Percentiles rank a stretch among this genome's conserved stretches.
Evolutionary conservation across 805 yeast species (phyloP).

Genomic region (Nakazawaea ishiwadae): DNA sequence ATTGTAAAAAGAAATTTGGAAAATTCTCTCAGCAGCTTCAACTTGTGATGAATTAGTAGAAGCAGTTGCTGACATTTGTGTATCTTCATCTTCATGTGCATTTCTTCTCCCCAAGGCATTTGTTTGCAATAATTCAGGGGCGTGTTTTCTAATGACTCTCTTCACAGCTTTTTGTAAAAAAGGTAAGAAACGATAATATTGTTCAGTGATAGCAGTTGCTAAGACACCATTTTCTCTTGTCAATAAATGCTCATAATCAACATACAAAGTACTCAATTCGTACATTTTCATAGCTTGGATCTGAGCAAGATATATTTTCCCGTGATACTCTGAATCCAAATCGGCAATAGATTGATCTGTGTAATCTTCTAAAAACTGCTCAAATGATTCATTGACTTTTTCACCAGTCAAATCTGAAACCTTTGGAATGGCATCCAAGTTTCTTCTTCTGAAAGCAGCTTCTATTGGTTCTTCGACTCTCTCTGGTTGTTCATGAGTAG

Average conservation of each 20-base stretch:
- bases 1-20: conserved; percentile 86
- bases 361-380: conserved; percentile 71
- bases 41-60: conserved; percentile 40
- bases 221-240: conserved; percentile 79
- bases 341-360: conserved; percentile 34
- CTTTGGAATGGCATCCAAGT: conserved; percentile 68
- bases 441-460: conserved; percentile 44
- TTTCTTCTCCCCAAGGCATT: conserved; percentile 29
- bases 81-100: conserved; percentile 28
- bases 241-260: conserved; percentile 77
- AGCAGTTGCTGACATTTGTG: conserved; percentile 22
- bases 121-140: conserved; percentile 61
- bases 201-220: conserved; percentile 85
- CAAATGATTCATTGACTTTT: conserved; percentile 88
- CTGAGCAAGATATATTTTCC: conserved; percentile 70
- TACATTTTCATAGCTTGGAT: conserved; percentile 73
- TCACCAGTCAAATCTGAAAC: conserved; percentile 92
- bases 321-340: conserved; percentile 36
- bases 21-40: conserved; percentile 62
- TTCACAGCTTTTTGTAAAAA: conserved; percentile 72
- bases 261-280: conserved; percentile 73
- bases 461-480: conserved; percentile 21
- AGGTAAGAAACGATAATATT: conserved; percentile 89
- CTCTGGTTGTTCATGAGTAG: conserved; percentile 5
- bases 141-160: conserved; percentile 65